These are phyloP conservation scores for Vanrija pseudolonga DNA, from an alignment of 1,284 basidiomycete genomes.

Conservation along the genomic window DNA sequence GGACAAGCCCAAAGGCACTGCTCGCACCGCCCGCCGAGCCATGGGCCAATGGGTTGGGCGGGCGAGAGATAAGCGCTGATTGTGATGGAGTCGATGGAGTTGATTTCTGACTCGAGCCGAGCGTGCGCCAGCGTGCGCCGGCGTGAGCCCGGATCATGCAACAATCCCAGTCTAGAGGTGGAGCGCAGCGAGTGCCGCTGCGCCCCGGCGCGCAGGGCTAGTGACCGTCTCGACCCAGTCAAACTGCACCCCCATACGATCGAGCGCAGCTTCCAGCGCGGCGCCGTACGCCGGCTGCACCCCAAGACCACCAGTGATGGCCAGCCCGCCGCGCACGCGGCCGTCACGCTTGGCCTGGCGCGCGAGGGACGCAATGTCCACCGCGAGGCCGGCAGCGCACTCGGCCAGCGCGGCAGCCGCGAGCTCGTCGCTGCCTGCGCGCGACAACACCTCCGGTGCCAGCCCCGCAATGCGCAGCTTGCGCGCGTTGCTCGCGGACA, in stretches of 20 bases:
- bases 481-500: slow-evolving; percentile 43
- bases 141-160: too few relatives aligned
- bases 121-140: too few relatives aligned
- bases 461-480: slow-evolving; percentile 71
- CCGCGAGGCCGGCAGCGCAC: slow-evolving; percentile 57
- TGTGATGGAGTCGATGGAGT: too few relatives aligned
- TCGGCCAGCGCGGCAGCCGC: slow-evolving; percentile 55
- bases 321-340: slow-evolving; percentile 54
- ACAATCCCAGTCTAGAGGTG: too few relatives aligned
- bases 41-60: too few relatives aligned
- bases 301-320: slow-evolving; percentile 54
- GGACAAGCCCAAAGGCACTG: too few relatives aligned
- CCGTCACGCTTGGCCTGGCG: slow-evolving; percentile 38
- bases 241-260: neutral
- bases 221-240: neutral
- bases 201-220: neutral
- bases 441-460: slow-evolving; percentile 65
- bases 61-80: too few relatives aligned
- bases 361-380: slow-evolving; percentile 60
- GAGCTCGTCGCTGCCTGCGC: slow-evolving; percentile 62
- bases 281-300: slow-evolving; percentile 27
- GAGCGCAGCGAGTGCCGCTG: neutral
- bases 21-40: too few relatives aligned
- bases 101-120: too few relatives aligned
- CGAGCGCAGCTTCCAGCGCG: slow-evolving; percentile 1